phyloP scores from a whole-genome alignment of 1,139 yeast species.

The Candida tunisiensis region DNA sequence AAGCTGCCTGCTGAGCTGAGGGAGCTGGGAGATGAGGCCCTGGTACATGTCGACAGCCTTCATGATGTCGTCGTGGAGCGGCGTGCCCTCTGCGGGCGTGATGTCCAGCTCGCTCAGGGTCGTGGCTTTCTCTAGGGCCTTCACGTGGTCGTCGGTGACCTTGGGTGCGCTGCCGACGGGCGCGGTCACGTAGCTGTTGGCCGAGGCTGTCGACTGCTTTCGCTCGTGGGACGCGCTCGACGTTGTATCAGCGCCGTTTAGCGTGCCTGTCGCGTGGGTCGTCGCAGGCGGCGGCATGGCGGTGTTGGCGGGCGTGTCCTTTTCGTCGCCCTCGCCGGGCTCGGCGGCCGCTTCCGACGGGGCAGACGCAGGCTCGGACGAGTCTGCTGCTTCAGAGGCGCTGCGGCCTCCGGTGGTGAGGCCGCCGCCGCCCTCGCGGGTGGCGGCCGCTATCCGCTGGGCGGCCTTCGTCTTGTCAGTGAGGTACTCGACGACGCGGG shows the following conservation, averaged over 20 bases:
- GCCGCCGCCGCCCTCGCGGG: constrained; percentile 3
- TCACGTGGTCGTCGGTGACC: no score
- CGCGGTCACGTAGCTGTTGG: neutral
- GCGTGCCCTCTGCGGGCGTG: no score
- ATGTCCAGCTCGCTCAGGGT: no score
- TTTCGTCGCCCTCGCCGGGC: constrained; percentile 1
- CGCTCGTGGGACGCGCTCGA: no score
- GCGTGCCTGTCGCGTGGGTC: no score
- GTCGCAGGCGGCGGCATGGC: no score
- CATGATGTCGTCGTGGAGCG: constrained; percentile 32
- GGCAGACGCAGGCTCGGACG: constrained; percentile 2
- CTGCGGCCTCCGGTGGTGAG: constrained; percentile 1
- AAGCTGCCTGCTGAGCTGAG: constrained; percentile 58
- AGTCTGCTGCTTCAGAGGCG: constrained; percentile 1
- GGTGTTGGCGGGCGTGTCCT: no score
- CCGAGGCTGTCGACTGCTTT: neutral
- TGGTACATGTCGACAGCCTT: constrained; percentile 62
- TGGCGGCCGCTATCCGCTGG: constrained; percentile 5
- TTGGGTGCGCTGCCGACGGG: neutral
- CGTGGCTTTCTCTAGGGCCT: no score
- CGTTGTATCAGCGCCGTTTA: no score
- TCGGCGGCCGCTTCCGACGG: constrained; percentile 2
- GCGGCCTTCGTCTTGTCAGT: constrained; percentile 25
- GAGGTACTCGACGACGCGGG: constrained; percentile 44
- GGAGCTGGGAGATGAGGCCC: constrained; percentile 44